Evolutionary conservation across 2,329 filamentous ascomycete species (phyloP).

Genomic region (Aspergillus novoparasiticus): DNA sequence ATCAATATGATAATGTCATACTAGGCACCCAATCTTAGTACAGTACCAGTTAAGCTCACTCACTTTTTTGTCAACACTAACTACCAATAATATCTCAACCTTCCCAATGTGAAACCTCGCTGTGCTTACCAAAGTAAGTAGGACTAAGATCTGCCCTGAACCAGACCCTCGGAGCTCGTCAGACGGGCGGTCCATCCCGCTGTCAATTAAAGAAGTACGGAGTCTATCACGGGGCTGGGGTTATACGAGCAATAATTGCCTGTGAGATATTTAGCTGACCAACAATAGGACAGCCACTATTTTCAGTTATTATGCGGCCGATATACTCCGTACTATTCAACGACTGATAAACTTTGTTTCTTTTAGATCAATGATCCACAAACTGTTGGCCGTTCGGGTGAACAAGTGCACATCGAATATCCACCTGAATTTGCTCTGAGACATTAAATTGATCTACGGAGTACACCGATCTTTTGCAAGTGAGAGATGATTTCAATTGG

Average conservation of each 20-base stretch:
- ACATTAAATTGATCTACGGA: slow-evolving; percentile 9
- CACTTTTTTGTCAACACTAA: background rate
- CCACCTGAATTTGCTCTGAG: slow-evolving; percentile 4
- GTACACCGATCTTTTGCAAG: background rate
- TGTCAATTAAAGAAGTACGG: slow-evolving; percentile 8
- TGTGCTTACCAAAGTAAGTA: background rate
- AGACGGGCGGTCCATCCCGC: slow-evolving; percentile 16
- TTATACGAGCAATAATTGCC: background rate
- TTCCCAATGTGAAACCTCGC: slow-evolving; percentile 6
- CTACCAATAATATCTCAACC: background rate
- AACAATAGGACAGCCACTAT: background rate
- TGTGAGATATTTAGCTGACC: background rate
- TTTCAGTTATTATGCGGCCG: background rate
- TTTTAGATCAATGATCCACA: background rate
- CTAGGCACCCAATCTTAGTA: background rate
- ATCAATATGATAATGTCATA: background rate
- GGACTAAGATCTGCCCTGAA: slow-evolving; percentile 18
- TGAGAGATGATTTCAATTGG: slow-evolving; percentile 5
- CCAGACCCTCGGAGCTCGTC: slow-evolving; percentile 12
- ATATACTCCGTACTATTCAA: background rate
- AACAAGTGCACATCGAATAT: background rate
- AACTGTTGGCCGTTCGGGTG: background rate
- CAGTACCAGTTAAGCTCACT: background rate
- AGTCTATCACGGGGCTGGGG: background rate
- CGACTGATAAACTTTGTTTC: too few relatives aligned